Base-by-base conservation (phyloP, 2,329 filamentous ascomycete species). In the Cytospora chrysosperma region DNA sequence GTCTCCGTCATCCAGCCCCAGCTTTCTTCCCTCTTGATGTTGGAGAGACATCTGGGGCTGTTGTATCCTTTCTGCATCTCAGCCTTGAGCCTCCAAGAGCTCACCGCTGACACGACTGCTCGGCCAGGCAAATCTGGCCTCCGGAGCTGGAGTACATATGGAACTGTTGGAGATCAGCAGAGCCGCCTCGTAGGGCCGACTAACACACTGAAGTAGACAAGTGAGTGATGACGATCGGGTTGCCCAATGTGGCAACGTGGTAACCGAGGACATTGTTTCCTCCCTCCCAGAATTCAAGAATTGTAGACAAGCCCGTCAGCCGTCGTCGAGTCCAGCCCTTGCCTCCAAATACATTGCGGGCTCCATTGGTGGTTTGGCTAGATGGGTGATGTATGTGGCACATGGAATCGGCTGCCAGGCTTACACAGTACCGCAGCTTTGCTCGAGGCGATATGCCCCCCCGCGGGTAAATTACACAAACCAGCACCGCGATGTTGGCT, bases 171-270 rank as follows among this genome's bases (percentile, higher is more conserved):
- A 21, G 57, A 43, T 54, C 52, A 61, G 27, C 51, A 61, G 58
- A 55, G 58, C 50, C 49, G 57, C 57, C 34, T 15, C 34, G 10
- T 55, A 54, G n/a, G 58, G 40, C 17, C 49, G 56, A 56, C 56
- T 28, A 12, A 37, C 34, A 37, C n/a, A n/a, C n/a, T n/a, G n/a
- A n/a, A n/a, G n/a, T 30, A 9, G 28, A 49, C 10, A 34, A 40
- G 24, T 51, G 56, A 55, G 55, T 56, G 52, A 55, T 53, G 55
- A 54, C 27, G 26, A 47, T 37, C 63, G 63, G 63, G 19, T 63
- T 65, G 49, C 63, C 63, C 21, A 37, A 65, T 63, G 24, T 40
- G 63, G 63, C 50, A 30, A 60, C 43, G 24, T 30, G n/a, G 12
- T 21, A 15, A 37, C 37, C 30, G 52, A 53, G 24, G 37, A 30